Percentiles rank a stretch among this genome's conserved stretches.
Evolutionary conservation across 1,139 yeast genomes (phyloP).

Genomic region (Debaryomyces sp.): DNA sequence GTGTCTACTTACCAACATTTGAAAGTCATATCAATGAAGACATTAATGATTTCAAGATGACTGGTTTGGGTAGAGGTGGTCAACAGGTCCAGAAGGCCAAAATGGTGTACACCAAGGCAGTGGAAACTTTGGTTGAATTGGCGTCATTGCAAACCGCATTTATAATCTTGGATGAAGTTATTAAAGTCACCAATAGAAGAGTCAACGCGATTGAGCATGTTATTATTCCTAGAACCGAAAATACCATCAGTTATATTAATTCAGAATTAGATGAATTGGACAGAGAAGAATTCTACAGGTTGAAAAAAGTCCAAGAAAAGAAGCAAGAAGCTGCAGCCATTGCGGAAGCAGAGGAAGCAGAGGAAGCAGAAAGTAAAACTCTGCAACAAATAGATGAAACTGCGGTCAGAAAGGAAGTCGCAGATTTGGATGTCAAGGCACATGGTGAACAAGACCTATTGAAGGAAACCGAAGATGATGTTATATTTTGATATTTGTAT

Average conservation of each 20-base stretch:
- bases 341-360: conserved; percentile 65
- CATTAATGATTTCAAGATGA: conserved; percentile 91
- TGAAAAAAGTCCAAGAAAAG: conserved; percentile 96
- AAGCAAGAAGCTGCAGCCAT: conserved; percentile 78
- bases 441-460: conserved; percentile 30
- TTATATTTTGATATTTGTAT: conserved; percentile 32
- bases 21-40: conserved; percentile 81
- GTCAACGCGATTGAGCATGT: conserved; percentile 99
- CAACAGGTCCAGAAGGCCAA: conserved; percentile 97
- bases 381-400: not conserved
- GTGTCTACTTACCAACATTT: conserved; percentile 92
- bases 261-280: conserved; percentile 97
- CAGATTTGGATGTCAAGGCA: conserved; percentile 26
- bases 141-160: conserved; percentile 96
- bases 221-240: conserved; percentile 95
- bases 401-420: conserved; percentile 23
- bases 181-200: conserved; percentile 96
- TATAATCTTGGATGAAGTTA: conserved; percentile 94
- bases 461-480: conserved; percentile 46
- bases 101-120: conserved; percentile 89
- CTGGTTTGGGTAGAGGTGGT: conserved; percentile 98
- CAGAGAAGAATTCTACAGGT: conserved; percentile 95
- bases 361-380: conserved; percentile 29
- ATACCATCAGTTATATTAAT: conserved; percentile 89
- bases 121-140: conserved; percentile 91